phyloP scores from a whole-genome alignment of 257 asterid genomes.

The Scutellaria minor region DNA sequence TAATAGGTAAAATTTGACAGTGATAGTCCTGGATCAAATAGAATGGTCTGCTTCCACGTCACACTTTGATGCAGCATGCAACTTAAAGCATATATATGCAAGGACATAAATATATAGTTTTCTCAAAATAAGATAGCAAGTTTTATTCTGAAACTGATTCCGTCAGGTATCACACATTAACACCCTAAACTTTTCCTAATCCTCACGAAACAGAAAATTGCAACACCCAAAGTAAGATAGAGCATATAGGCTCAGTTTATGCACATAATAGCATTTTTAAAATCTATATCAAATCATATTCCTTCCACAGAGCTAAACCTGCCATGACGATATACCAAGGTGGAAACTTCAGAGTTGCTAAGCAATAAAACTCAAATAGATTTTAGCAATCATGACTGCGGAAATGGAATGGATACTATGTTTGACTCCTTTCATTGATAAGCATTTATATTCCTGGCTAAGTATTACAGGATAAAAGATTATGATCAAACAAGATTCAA shows the following conservation, averaged over 20 bases:
- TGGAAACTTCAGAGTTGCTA: neutral
- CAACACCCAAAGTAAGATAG: neutral
- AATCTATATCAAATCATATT: neutral
- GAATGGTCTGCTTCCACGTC: neutral
- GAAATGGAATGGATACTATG: neutral
- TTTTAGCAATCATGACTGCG: neutral
- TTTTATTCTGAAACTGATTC: neutral
- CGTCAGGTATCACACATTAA: neutral
- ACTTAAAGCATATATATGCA: neutral
- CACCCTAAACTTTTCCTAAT: neutral
- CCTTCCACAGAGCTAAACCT: neutral
- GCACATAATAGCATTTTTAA: conserved; percentile 12
- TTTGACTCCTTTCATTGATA: neutral
- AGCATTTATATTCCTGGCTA: neutral
- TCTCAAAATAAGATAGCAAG: neutral
- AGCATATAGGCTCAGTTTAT: neutral
- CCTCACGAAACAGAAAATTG: neutral
- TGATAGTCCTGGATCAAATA: neutral
- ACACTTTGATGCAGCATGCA: conserved; percentile 3
- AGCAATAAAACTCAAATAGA: neutral
- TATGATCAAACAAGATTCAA: neutral
- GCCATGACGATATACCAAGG: neutral
- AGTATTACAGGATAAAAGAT: neutral
- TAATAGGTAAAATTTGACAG: neutral
- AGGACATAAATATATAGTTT: neutral